phyloP scores from a whole-genome alignment of 2,329 filamentous ascomycete genomes.

The Cladosporium phlei region DNA sequence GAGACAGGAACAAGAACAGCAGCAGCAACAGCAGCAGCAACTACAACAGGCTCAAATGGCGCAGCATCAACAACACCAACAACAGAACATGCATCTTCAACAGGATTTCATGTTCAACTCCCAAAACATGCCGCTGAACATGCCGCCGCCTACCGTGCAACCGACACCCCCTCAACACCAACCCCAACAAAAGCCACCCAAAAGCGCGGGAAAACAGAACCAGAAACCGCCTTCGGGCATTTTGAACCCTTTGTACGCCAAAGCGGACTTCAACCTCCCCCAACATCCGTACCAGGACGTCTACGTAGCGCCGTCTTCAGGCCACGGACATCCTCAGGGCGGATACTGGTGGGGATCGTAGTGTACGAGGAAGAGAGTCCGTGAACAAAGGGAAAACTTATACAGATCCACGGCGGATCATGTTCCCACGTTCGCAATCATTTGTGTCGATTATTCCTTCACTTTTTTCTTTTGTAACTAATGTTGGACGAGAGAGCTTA shows the following conservation, averaged over 20 bases:
- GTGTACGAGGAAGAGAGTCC: no score
- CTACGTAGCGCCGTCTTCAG: constrained; percentile 63
- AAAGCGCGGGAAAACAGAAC: constrained; percentile 13
- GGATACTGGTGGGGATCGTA: constrained; percentile 6
- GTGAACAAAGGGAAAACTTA: no score
- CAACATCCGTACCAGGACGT: constrained; percentile 78
- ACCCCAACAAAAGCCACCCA: constrained; percentile 19
- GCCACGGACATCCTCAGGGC: constrained; percentile 13
- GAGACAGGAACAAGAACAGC: constrained; percentile 21
- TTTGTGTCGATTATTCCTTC: no score
- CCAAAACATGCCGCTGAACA: constrained; percentile 6
- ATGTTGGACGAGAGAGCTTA: no score
- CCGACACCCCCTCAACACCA: constrained; percentile 20
- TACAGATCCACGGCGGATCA: no score
- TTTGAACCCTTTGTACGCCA: constrained; percentile 65
- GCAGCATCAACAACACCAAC: constrained; percentile 28
- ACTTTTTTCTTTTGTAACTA: no score
- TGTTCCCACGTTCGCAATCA: no score
- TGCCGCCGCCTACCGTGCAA: constrained; percentile 10
- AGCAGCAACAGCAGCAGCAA: constrained; percentile 18
- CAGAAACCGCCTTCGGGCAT: constrained; percentile 45
- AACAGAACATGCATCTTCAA: constrained; percentile 22
- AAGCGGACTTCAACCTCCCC: constrained; percentile 70
- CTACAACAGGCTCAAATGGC: constrained; percentile 23
- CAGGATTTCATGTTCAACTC: constrained; percentile 23